Evolutionary conservation across 352 stramenopile species (phyloP).

Genomic region (Phytopythium boreale): DNA sequence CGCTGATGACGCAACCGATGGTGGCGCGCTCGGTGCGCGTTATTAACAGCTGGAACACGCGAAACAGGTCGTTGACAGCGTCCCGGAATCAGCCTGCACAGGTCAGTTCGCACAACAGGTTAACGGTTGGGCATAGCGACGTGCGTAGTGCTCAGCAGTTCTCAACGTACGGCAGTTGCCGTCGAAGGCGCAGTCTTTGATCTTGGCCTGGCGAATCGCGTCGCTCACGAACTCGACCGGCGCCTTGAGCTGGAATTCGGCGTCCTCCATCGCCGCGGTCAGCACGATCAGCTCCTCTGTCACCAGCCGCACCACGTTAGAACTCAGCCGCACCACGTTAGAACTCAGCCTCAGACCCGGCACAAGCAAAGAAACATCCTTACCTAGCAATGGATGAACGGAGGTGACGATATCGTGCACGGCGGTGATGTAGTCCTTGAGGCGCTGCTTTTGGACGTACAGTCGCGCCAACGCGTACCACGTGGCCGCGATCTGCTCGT

Average conservation of each 20-base stretch:
- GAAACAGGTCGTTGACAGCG: constrained; percentile 41
- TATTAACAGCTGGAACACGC: constrained; percentile 43
- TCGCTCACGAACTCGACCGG: constrained; percentile 58
- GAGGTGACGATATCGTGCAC: constrained; percentile 30
- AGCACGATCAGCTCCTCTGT: constrained; percentile 32
- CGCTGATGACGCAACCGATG: constrained; percentile 27
- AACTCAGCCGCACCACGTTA: background rate
- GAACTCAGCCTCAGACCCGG: no score
- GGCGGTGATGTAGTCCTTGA: constrained; percentile 29
- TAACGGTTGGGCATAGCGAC: background rate
- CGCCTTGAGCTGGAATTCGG: constrained; percentile 57
- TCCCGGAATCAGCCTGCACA: constrained; percentile 41
- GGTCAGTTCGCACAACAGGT: background rate
- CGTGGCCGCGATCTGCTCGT: constrained; percentile 34
- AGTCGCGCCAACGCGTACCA: constrained; percentile 47
- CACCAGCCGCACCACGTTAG: background rate
- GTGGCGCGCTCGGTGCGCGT: constrained; percentile 30
- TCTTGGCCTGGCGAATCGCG: constrained; percentile 44
- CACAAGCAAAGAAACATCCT: background rate
- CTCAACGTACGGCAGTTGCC: constrained; percentile 50
- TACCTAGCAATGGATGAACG: constrained; percentile 36
- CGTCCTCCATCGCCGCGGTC: constrained; percentile 44
- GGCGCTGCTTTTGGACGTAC: constrained; percentile 38
- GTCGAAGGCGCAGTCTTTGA: constrained; percentile 53
- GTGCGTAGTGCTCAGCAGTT: background rate